Conservation (phyloP, 1,284 basidiomycete species). For the Ganoderma multipileum region DNA sequence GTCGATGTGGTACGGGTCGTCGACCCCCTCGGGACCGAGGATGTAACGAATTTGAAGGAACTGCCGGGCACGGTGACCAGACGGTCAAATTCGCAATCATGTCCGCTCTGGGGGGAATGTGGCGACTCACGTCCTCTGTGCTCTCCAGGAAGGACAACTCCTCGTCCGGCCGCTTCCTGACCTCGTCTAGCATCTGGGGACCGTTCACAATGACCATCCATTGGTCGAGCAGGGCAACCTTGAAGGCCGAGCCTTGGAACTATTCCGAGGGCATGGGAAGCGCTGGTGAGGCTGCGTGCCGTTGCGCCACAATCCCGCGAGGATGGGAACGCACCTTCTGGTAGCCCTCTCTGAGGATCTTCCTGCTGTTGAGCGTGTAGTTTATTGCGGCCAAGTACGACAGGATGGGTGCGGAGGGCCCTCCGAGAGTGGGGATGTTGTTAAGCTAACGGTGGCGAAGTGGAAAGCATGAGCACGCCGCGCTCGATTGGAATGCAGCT, state of each 20-base stretch:
- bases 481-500: neutral
- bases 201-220: slow-evolving; percentile 38
- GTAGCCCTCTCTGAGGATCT: slow-evolving; percentile 38
- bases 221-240: slow-evolving; percentile 43
- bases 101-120: neutral
- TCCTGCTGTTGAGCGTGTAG: slow-evolving; percentile 30
- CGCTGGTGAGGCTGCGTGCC: neutral
- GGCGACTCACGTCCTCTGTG: slow-evolving; percentile 12
- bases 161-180: slow-evolving; percentile 26
- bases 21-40: neutral
- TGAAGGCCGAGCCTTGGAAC: slow-evolving; percentile 37
- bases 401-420: slow-evolving; percentile 32
- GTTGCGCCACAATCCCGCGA: neutral
- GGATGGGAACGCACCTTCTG: slow-evolving; percentile 38
- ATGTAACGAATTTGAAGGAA: slow-evolving; percentile 35
- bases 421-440: slow-evolving; percentile 40
- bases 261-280: slow-evolving; percentile 20
- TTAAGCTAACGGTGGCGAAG: slow-evolving; percentile 18
- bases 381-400: slow-evolving; percentile 36
- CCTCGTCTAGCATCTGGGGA: slow-evolving; percentile 12
- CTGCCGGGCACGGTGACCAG: slow-evolving; percentile 24
- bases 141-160: slow-evolving; percentile 33
- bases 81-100: neutral
- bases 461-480: neutral
- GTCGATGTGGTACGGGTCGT: slow-evolving; percentile 37